Conservation (phyloP, 2,329 filamentous ascomycete genomes). For the Ambrosiella beaveri region DNA sequence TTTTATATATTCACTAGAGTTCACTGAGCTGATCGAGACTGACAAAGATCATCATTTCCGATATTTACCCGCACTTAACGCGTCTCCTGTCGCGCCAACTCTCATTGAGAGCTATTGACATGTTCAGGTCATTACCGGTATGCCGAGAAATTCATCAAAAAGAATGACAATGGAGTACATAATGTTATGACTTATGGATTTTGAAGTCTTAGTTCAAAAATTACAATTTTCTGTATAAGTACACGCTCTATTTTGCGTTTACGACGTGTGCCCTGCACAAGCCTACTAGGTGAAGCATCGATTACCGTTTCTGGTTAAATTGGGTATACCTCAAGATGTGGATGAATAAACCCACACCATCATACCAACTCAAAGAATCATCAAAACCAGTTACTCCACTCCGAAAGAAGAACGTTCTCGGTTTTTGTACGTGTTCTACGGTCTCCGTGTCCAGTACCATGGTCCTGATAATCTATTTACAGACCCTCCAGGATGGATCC, state of each 20-base stretch:
- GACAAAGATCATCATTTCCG: background rate
- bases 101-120: background rate
- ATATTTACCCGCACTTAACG: background rate
- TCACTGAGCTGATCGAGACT: too few relatives aligned
- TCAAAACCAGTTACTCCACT: slow-evolving; percentile 1
- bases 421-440: background rate
- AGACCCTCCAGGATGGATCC: background rate
- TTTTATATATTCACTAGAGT: too few relatives aligned
- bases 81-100: background rate
- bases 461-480: background rate
- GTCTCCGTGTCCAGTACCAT: background rate
- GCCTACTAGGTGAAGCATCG: background rate
- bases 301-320: background rate
- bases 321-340: background rate
- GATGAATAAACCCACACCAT: background rate
- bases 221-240: too few relatives aligned
- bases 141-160: too few relatives aligned
- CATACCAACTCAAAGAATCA: background rate
- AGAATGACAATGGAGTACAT: too few relatives aligned
- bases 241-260: too few relatives aligned
- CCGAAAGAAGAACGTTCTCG: background rate
- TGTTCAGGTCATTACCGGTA: background rate
- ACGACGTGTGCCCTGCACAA: too few relatives aligned
- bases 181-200: too few relatives aligned
- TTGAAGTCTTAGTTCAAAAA: too few relatives aligned